Base-by-base conservation (phyloP, 2,329 filamentous ascomycete species). In the Neopestalotiopsis sp. region DNA sequence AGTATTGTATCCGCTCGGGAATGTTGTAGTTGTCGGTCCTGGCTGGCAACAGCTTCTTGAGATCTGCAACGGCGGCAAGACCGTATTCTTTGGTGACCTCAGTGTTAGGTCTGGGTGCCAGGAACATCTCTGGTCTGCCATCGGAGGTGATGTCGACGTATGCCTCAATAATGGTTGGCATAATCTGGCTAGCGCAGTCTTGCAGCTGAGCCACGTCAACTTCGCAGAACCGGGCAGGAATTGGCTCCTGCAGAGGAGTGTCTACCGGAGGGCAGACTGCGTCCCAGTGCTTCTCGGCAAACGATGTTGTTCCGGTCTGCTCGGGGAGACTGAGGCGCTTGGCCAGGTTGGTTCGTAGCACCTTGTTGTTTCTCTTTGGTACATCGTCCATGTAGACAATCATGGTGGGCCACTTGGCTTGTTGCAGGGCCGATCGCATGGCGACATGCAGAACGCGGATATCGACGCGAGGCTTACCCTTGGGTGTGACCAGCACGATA, bases 351-450 rank as follows among this genome's bases (percentile, higher is more conserved):
- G 88, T 86, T 2, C 87, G 83, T 28, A 88, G 77, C n/a, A 88
- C 79, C 72, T 89, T 89, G 79, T 87, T 87, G 76, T 89, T 88
- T 45, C 81, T 84, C 69, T 85, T 88, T 1, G 88, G 85, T 0
- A 87, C 76, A 56, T 83, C 83, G 38, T 88, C 80, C 86, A 89
- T 89, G 74, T 87, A 88, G 0, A 84, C 81, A 20, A 89, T 76
- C 38, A 87, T 69, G 0, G 80, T 78, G 0, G 87, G 87, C 81
- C 84, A 84, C 72, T 89, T 89, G 10, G 82, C 83, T 69, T 85
- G 83, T 65, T 86, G 85, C 13, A 89, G 77, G 0, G 83, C 82
- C 0, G 80, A 80, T 60, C 80, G 82, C 13, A 89, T 72, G 0
- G 85, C 81, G 17, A 79, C 77, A 13, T 88, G 85, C 3, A 89